Evolutionary conservation across 805 yeast species (phyloP), one percentile per base, ranked within the genome.

Genomic region (Pichia scutulata): DNA sequence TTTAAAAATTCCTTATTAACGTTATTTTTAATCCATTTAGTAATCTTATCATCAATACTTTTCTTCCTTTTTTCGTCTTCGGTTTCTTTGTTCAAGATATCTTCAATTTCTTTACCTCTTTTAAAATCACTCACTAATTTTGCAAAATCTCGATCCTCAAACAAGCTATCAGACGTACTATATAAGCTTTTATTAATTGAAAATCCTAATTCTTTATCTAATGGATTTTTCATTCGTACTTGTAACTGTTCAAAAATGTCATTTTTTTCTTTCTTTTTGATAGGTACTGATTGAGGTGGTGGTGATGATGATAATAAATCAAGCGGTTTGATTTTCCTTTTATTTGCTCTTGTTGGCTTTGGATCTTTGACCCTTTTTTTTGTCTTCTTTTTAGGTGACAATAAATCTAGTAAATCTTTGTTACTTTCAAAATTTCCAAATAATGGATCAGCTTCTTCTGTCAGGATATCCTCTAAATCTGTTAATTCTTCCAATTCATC

Each of bases 181-280:
- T 39, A 19, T 19, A 39, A 12, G 3, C 13, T 39, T 19, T 47
- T 40, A 5, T 40, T 39, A 2, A 48, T 18, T 13, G 52, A 50
- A 43, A 50, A 50, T 18, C 52, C 52, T 9, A 50, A 25, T n/a
- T 50, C 52, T 46, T 46, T 43, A 21, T 50, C 52, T 12, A 50
- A 43, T 19, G 52, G 26, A 39, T 46, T 41, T 7, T 42, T 43
- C 46, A 46, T 50, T n/a, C 26, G 44, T 4, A 5, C 16, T 30
- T 46, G 26, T 9, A 50, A n/a, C 37, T 45, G 49, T 10, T 41
- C 39, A 22, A 49, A 42, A 23, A 49, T 49, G 26, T 49, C 49
- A 21, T 36, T 2, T n/a, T 25, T 28, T 5, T 30, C 23, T 5
- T 8, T 28, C 5, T 8, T 4, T 39, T 39, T 39, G 3, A 7